phyloP scores from a whole-genome alignment of 257 asterid species.

The Rehmannia glutinosa region DNA sequence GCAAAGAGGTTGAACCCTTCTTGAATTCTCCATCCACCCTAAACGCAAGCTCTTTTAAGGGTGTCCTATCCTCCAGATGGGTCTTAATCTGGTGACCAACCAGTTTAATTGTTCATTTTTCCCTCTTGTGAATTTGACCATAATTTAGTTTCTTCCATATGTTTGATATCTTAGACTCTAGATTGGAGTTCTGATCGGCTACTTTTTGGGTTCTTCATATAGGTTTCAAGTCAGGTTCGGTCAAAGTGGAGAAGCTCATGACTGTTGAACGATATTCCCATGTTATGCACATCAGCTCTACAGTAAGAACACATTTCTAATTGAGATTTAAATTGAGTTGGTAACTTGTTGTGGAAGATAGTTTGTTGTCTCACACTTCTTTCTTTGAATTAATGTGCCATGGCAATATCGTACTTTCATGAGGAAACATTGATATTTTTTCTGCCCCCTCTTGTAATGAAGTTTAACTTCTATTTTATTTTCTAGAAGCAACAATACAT shows the following conservation, averaged over 20 bases:
- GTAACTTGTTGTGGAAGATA: not conserved
- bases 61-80: no score
- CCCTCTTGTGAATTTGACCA: not conserved
- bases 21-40: not conserved
- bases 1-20: not conserved
- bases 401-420: not conserved
- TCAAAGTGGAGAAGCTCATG: slow-evolving; percentile 80
- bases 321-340: not conserved
- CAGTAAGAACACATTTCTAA: slow-evolving; percentile 46
- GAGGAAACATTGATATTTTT: not conserved
- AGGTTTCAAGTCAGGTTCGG: slow-evolving; percentile 92
- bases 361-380: not conserved
- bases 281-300: slow-evolving; percentile 96
- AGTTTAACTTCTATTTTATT: no score
- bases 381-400: not conserved
- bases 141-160: not conserved
- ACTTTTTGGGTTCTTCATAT: slow-evolving; percentile 21
- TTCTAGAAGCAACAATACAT: not conserved
- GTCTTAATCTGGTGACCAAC: not conserved
- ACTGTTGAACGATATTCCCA: slow-evolving; percentile 79
- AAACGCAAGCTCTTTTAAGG: not conserved
- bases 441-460: not conserved
- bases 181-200: not conserved
- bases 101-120: not conserved
- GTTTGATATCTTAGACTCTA: not conserved